These are phyloP conservation scores for Aspergillus fischeri DNA, from an alignment of 2,329 filamentous ascomycete species.

Conservation along the genomic window DNA sequence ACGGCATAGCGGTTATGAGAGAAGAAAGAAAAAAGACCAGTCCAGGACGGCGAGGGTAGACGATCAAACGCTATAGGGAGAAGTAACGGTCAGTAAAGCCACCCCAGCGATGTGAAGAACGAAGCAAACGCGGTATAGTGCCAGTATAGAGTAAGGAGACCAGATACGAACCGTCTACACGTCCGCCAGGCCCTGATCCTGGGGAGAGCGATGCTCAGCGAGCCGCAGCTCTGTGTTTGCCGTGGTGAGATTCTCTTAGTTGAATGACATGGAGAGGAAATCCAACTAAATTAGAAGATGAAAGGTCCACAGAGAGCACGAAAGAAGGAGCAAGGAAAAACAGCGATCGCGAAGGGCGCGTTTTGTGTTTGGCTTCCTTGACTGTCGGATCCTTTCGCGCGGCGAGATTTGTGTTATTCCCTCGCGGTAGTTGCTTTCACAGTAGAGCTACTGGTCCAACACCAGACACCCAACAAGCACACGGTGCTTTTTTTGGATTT, in stretches of 20 bases:
- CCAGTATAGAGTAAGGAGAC: conserved; percentile 3
- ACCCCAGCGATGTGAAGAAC: background rate
- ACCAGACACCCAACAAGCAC: conserved; percentile 7
- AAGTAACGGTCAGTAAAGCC: conserved; percentile 19
- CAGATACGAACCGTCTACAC: conserved; percentile 40
- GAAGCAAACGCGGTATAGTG: conserved; percentile 1
- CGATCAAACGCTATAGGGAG: conserved; percentile 20
- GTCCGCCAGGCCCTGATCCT: conserved; percentile 38
- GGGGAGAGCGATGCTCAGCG: conserved; percentile 38
- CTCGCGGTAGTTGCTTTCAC: background rate
- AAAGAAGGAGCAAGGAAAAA: conserved; percentile 22
- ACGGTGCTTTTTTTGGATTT: background rate
- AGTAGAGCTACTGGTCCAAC: background rate
- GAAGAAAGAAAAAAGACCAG: conserved; percentile 21
- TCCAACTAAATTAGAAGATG: conserved; percentile 1
- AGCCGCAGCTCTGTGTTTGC: conserved; percentile 36
- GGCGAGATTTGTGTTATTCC: conserved; percentile 5
- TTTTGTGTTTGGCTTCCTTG: conserved; percentile 10
- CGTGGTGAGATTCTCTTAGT: conserved; percentile 32
- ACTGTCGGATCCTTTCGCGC: conserved; percentile 12
- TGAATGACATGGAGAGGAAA: conserved; percentile 36
- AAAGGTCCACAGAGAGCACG: conserved; percentile 9
- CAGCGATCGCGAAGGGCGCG: conserved; percentile 18
- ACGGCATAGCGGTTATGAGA: conserved; percentile 34
- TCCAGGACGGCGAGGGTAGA: conserved; percentile 37